Evolutionary conservation across 108 stramenopile genomes (phyloP), one percentile per base, ranked within the genome.

Genomic region (Discostella pseudostelligera): DNA sequence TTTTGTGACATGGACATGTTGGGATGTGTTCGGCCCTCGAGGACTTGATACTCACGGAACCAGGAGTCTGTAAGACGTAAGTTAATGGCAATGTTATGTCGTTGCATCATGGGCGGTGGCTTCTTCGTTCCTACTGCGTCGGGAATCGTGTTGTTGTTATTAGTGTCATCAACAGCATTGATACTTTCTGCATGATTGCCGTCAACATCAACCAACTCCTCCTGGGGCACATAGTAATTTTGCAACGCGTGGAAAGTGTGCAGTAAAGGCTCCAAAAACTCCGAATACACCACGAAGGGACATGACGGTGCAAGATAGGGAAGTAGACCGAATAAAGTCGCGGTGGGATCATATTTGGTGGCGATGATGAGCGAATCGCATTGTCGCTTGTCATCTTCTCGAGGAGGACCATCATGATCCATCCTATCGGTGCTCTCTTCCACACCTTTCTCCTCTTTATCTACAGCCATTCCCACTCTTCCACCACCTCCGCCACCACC

Each of bases 1-100:
- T 84, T 87, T 59, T 91, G 90, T 51, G 78, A 81, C 87, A 96
- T 96, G 69, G 56, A 87, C 95, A 96, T 96, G n/a, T 70, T 76
- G 20, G 95, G 95, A 79, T 94, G 95, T 22, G 95, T 96, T 32
- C 92, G 76, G 32, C 87, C 86, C 9, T 87, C 87, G 47, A 96
- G 49, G 8, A 96, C 87, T 72, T 96, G 92, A 74, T 90, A 90
- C 49, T 94, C 95, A 11, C 95, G 83, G 78, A 87, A 85, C 90
- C 92, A 96, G 1, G 90, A 86, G 62, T 92, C 90, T 24, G 78
- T 91, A 2, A 96, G 57, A 21, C 89, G 87, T 0, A 96, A 56
- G 59, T 93, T 89, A 56, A 96, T 87, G 12, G 95, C 95, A 25
- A 88, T 64, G 35, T 84, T 78, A 35, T 44, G 44, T 35, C 79